A percentile compares a stretch with the other conserved stretches of the same genome.
Evolutionary conservation across 2,329 filamentous ascomycete species (phyloP).

Genomic region (Scytalidium lignicola): DNA sequence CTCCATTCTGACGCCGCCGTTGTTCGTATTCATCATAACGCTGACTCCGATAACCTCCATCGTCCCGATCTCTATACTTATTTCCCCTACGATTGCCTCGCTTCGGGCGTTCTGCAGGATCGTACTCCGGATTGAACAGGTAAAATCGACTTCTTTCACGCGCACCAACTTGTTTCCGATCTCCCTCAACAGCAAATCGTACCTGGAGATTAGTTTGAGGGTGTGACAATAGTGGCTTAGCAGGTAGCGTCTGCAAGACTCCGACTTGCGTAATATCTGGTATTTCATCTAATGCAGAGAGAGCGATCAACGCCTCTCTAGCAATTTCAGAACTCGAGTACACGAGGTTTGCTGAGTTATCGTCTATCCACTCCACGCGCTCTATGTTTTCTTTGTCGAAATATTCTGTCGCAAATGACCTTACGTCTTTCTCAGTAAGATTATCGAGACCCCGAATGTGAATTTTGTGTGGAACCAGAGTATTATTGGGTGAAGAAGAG

Average conservation of each 20-base stretch:
- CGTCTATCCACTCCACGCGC: slow-evolving; percentile 90
- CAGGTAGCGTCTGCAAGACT: slow-evolving; percentile 58
- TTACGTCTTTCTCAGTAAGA: slow-evolving; percentile 75
- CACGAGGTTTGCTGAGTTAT: slow-evolving; percentile 81
- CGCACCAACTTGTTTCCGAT: slow-evolving; percentile 77
- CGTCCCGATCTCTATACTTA: slow-evolving; percentile 58
- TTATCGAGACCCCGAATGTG: slow-evolving; percentile 80
- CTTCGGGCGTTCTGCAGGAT: slow-evolving; percentile 68
- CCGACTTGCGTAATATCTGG: slow-evolving; percentile 51
- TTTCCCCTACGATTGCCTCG: slow-evolving; percentile 41
- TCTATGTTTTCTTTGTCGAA: slow-evolving; percentile 50
- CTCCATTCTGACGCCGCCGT: slow-evolving; percentile 36
- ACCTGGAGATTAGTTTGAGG: slow-evolving; percentile 67
- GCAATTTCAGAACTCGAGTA: slow-evolving; percentile 56
- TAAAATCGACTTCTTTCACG: slow-evolving; percentile 85
- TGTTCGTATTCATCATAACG: slow-evolving; percentile 39
- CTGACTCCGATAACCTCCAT: slow-evolving; percentile 35
- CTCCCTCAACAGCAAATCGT: slow-evolving; percentile 66
- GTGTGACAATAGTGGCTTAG: slow-evolving; percentile 62
- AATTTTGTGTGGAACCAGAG: slow-evolving; percentile 46
- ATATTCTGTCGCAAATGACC: slow-evolving; percentile 66
- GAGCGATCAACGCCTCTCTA: slow-evolving; percentile 48
- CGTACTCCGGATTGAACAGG: slow-evolving; percentile 82
- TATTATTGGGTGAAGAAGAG: slow-evolving; percentile 3
- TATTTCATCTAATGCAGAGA: slow-evolving; percentile 44